Percentiles rank a stretch among this genome's conserved stretches.
Conservation (phyloP, 805 yeast genomes). For the Naumovozyma baii region DNA sequence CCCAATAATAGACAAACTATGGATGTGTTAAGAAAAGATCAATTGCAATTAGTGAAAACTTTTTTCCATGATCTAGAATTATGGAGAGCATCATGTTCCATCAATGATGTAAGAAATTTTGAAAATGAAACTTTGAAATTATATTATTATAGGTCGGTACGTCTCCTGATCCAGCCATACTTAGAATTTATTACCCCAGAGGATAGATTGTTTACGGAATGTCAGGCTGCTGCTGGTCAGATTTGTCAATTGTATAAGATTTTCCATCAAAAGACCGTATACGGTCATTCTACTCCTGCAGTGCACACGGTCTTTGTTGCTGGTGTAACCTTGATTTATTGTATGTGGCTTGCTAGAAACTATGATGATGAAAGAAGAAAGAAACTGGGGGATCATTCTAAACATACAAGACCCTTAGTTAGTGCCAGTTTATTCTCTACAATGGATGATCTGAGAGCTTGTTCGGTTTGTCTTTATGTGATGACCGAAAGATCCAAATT, state of each 20-base stretch:
- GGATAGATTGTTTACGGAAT: constrained; percentile 50
- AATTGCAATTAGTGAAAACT: constrained; percentile 41
- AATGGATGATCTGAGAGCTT: constrained; percentile 54
- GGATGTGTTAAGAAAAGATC: constrained; percentile 23
- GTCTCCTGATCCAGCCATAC: constrained; percentile 55
- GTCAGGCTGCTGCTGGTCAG: constrained; percentile 65
- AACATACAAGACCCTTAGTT: constrained; percentile 52
- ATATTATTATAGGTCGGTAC: constrained; percentile 50
- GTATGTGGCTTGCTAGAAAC: constrained; percentile 59
- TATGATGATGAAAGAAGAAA: constrained; percentile 47
- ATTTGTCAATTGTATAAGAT: constrained; percentile 54
- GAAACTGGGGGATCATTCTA: constrained; percentile 45
- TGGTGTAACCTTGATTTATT: constrained; percentile 56
- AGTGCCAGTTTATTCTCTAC: constrained; percentile 45
- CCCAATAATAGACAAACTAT: constrained; percentile 15
- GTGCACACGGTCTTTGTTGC: constrained; percentile 61
- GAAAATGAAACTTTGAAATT: constrained; percentile 51
- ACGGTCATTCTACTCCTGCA: constrained; percentile 56
- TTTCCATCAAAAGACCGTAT: constrained; percentile 51
- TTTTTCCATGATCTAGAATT: constrained; percentile 45
- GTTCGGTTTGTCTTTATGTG: constrained; percentile 57
- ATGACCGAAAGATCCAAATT: constrained; percentile 58
- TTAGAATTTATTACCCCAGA: constrained; percentile 53
- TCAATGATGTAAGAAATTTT: constrained; percentile 32
- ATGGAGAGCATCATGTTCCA: constrained; percentile 43